Base-by-base conservation (phyloP, 140 eudicot genomes). In the Stevia rebaudiana region DNA sequence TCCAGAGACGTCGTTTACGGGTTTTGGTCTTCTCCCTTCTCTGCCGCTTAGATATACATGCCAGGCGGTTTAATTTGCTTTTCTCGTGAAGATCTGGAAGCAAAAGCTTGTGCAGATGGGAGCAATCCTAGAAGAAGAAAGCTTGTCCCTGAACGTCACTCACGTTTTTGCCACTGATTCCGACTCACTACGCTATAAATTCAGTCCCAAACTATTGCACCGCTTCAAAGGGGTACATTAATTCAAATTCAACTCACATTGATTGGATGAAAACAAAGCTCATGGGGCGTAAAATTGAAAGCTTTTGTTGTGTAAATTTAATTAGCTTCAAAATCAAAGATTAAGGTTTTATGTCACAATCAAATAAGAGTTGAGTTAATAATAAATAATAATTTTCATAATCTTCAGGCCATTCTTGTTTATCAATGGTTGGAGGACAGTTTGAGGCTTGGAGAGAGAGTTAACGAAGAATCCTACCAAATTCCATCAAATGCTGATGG, bases 381-480 rank as follows among this genome's bases (percentile, higher is more conserved):
- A 6, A 35, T 35, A 35, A 63, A 25, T 35, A 1, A 8, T 22
- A 16, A 21, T 16, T 72, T 41, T 35, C 4, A 19, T 74, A 25
- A 58, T 60, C 35, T 78, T 61, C 89, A 91, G 98, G 67, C 55
- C 15, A 41, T 85, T 76, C 95, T 91, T 36, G 64, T 40, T 44
- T 85, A 83, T 76, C 85, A 84, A 76, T 91, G 98, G 98, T 54
- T 91, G 67, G 96, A 85, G 73, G 89, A 91, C 67, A 79, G 96
- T 65, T 81, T 91, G 81, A 81, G 67, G 48, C 41, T 57, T 46
- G 96, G 96, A 61, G 75, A 83, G 79, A 91, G 67, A 71, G 86
- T 72, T 60, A 61, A 75, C 11, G 85, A 84, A 53, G 86, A 76
- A 67, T 51, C 84, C 3, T 82, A 80, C 76, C 61, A 48, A 22